These are phyloP conservation scores for Passiflora organensis DNA, from an alignment of 345 rosid species.

Conservation along the genomic window DNA sequence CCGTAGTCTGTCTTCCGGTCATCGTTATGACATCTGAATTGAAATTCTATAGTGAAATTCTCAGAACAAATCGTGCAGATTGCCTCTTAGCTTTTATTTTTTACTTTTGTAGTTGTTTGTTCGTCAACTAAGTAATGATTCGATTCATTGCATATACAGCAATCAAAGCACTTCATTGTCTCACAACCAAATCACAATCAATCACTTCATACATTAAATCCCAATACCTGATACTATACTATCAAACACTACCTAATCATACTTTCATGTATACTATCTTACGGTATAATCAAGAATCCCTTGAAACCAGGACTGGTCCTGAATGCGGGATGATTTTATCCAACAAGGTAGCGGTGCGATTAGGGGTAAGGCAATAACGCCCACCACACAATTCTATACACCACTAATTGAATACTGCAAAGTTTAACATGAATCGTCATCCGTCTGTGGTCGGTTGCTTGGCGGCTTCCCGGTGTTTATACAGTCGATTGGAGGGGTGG, in stretches of 20 bases:
- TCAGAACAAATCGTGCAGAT: too few species aligned
- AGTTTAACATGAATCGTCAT: slow-evolving; percentile 57
- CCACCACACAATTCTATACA: slow-evolving; percentile 47
- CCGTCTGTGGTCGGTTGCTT: slow-evolving; percentile 55
- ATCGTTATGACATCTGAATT: too few species aligned
- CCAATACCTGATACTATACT: not conserved
- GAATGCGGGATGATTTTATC: slow-evolving; percentile 9
- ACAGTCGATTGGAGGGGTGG: slow-evolving; percentile 79
- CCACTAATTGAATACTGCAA: slow-evolving; percentile 3
- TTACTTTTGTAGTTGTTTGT: too few species aligned
- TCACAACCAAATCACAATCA: too few species aligned
- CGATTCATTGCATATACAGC: too few species aligned
- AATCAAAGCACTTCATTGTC: too few species aligned
- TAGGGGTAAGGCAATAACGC: slow-evolving; percentile 49
- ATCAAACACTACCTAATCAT: not conserved
- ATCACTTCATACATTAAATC: too few species aligned
- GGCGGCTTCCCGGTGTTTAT: slow-evolving; percentile 84
- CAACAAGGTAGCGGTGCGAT: slow-evolving; percentile 33
- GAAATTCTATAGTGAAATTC: too few species aligned
- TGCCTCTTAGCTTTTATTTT: too few species aligned
- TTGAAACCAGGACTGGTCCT: not conserved
- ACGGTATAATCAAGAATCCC: not conserved
- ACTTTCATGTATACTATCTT: not conserved
- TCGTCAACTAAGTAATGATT: too few species aligned
- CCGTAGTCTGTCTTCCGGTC: too few species aligned